Base-by-base conservation (phyloP, 2,329 filamentous ascomycete species). In the Anthostomella pinea region DNA sequence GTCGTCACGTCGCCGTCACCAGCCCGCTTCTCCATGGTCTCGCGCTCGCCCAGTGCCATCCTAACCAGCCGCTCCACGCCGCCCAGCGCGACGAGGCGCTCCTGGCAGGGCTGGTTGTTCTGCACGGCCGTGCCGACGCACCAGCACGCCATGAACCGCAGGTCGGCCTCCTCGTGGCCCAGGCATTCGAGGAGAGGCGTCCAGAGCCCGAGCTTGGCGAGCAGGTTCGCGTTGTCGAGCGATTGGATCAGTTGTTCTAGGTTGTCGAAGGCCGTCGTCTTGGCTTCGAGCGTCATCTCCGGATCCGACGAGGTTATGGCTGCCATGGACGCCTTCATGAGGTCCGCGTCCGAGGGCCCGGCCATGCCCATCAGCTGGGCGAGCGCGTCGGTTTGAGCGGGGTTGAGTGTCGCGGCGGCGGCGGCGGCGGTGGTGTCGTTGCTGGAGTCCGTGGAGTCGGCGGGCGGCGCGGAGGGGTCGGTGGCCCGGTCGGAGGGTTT, bases 191-290 rank as follows among this genome's bases (percentile, higher is more conserved):
- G 69, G 24, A 98, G 70, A 8, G 87, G 87, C 8, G 77, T 75
- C 93, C 93, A 98, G 20, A 97, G 73, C 6, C 76, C 75, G 14
- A 96, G 69, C 18, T 77, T 77, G 48, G 81, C 81, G 52, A 98
- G 77, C 66, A 96, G 94, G 71, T 97, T 98, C 40, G 93, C 91
- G 63, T 98, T 98, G 72, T 98, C 93, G 53, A 97, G 80, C 46
- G 79, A 81, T 70, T 96, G 89, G 54, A 96, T 84, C 41, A 95
- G 72, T 64, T 95, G 87, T 68, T 95, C 90, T 46, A 96, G 85
- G 68, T 96, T 95, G 75, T 95, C 90, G 65, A 95, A 94, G 23
- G 90, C 90, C 39, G 82, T 77, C 35, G 94, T 66, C 62, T 87
- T 88, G 65, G 87, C 79, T 27, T 88, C 83, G 32, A 91, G 72